Conservation (phyloP, 2,329 filamentous ascomycete species). For the Geosmithia putterillii region DNA sequence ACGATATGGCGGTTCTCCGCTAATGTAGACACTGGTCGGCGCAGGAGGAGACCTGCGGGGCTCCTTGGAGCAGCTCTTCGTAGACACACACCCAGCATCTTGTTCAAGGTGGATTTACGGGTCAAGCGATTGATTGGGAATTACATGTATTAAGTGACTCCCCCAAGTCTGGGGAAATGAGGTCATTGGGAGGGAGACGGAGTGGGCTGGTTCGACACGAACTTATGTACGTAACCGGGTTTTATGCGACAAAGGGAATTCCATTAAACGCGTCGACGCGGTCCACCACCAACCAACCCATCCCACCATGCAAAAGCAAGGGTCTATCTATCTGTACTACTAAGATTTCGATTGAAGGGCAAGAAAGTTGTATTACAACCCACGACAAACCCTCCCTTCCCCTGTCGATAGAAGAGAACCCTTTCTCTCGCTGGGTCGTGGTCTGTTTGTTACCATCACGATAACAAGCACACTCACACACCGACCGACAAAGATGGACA, state of each 20-base stretch:
- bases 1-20: conserved; percentile 42
- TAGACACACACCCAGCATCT: conserved; percentile 3
- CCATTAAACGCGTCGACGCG: conserved; percentile 28
- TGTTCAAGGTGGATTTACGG: neutral
- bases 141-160: too few relatives aligned
- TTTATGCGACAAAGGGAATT: conserved; percentile 16
- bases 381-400: neutral
- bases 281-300: conserved; percentile 2
- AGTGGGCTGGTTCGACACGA: neutral
- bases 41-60: conserved; percentile 6
- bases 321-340: neutral
- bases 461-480: too few relatives aligned
- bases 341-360: too few relatives aligned
- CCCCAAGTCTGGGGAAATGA: conserved; percentile 10
- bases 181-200: conserved; percentile 12
- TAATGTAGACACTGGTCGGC: conserved; percentile 30
- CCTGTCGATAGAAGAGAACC: neutral
- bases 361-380: neutral
- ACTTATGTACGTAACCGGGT: conserved; percentile 2
- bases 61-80: conserved; percentile 11
- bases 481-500: conserved; percentile 21
- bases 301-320: conserved; percentile 3
- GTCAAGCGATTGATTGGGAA: neutral
- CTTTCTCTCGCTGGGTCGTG: neutral
- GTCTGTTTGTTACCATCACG: neutral